Evolutionary conservation across 805 yeast genomes (phyloP), one percentile per base, ranked within the genome.

Genomic region (Yarrowia porcina): DNA sequence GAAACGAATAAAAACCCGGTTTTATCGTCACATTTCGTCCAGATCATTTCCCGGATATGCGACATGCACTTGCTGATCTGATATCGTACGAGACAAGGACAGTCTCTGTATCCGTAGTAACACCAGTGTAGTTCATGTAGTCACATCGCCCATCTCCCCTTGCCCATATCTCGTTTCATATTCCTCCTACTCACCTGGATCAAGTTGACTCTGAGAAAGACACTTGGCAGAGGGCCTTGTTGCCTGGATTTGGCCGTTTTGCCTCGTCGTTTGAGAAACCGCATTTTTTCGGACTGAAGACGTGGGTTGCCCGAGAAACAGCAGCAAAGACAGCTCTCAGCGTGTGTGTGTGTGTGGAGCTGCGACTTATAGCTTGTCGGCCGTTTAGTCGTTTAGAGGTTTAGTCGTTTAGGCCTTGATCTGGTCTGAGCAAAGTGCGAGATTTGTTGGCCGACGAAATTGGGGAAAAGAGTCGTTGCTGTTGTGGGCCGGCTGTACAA

Each of bases 221-320:
- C 56, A 12, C 18, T 10, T 28, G 54, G 54, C 20, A 13, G 1
- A 3, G 27, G 8, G 27, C 28, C 39, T 15, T 33, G 39, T 2
- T 23, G 5, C 4, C 20, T 21, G 6, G 39, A 20, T 5, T 21
- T 49, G 6, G 56, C n/a, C n/a, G 56, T 2, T 9, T 49, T 49
- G 5, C 56, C 56, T 32, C 56, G 56, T 21, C 56, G 56, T 49
- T 49, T 49, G 39, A 49, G 56, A 49, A 49, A 49, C 18, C 56
- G 56, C 56, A 49, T 49, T 27, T 44, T 32, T 44, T 3, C 21
- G 49, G 49, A 25, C 30, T 3, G 18, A 6, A 9, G 23, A n/a
- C 12, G 47, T 1, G 2, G 47, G 1, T 42, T 25, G 12, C 23
- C 49, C 49, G 49, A 44, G 49, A 25, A 44, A 44, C 20, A 44